Evolutionary conservation across 345 rosid species (phyloP).

Genomic region (Lagerstroemia speciosa): DNA sequence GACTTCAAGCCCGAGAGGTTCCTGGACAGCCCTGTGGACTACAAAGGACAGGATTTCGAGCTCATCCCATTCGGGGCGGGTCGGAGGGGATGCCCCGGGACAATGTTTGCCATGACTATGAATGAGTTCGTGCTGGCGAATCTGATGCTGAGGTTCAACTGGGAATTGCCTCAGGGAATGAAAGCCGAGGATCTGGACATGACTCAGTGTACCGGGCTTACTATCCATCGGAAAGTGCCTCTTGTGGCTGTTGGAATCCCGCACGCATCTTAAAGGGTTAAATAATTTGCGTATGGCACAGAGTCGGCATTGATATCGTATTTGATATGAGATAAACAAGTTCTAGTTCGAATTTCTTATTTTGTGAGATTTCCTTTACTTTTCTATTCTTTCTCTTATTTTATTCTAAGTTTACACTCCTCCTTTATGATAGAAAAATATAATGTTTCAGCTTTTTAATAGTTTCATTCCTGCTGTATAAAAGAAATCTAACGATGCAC

Average conservation of each 20-base stretch:
- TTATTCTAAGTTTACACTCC: no score
- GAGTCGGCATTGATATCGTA: no score
- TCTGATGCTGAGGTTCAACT: conserved; percentile 22
- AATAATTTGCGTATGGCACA: no score
- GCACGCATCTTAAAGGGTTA: background rate
- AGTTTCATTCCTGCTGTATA: no score
- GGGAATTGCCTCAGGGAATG: conserved; percentile 21
- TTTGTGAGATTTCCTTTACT: no score
- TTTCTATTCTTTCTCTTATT: no score
- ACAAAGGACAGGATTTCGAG: conserved; percentile 24
- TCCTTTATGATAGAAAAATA: no score
- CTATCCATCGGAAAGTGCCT: conserved; percentile 21
- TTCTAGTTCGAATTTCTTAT: no score
- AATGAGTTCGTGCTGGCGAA: conserved; percentile 22
- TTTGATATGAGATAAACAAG: no score
- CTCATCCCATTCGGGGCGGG: conserved; percentile 34
- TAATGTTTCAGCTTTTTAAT: no score
- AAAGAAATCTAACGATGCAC: no score
- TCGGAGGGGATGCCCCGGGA: conserved; percentile 31
- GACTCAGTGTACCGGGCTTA: conserved; percentile 17
- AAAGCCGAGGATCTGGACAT: conserved; percentile 21
- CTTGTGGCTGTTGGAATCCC: conserved; percentile 21
- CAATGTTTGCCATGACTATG: conserved; percentile 7
- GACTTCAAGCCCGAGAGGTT: conserved; percentile 34
- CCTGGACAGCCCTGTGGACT: conserved; percentile 17